Percentiles rank a stretch among this genome's conserved stretches.
phyloP scores from a whole-genome alignment of 768 basidiomycete genomes.

The Tricholoma matsutake region DNA sequence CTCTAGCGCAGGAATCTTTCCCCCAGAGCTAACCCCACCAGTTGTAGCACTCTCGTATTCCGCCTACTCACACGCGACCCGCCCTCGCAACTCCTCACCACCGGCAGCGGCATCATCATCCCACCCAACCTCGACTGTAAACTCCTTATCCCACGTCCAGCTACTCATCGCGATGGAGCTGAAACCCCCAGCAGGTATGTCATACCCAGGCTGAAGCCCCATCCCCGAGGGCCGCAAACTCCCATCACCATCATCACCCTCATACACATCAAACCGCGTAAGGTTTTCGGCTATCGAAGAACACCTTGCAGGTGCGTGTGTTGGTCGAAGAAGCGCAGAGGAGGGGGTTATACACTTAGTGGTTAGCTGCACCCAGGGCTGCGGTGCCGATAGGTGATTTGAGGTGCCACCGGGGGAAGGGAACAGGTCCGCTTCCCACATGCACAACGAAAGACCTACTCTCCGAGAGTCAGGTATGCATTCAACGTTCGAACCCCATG shows the following conservation, averaged over 20 bases:
- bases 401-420: neutral
- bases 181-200: constrained; percentile 25
- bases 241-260: neutral
- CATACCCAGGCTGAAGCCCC: neutral
- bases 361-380: constrained; percentile 16
- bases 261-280: neutral
- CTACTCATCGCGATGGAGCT: constrained; percentile 46
- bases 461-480: neutral
- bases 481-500: neutral
- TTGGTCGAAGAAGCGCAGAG: constrained; percentile 42
- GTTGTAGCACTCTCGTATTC: constrained; percentile 60
- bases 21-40: constrained; percentile 33
- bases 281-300: constrained; percentile 39
- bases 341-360: constrained; percentile 6
- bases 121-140: constrained; percentile 20
- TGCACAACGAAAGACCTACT: neutral
- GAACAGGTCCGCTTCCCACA: neutral
- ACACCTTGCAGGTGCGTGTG: constrained; percentile 57
- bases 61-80: constrained; percentile 27
- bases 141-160: constrained; percentile 47
- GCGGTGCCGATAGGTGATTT: neutral
- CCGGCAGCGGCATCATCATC: neutral
- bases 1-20: constrained; percentile 49
- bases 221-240: constrained; percentile 24
- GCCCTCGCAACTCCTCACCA: neutral